Base-by-base conservation (phyloP, 495 filamentous ascomycete species). In the Thermothielavioides terrestris region DNA sequence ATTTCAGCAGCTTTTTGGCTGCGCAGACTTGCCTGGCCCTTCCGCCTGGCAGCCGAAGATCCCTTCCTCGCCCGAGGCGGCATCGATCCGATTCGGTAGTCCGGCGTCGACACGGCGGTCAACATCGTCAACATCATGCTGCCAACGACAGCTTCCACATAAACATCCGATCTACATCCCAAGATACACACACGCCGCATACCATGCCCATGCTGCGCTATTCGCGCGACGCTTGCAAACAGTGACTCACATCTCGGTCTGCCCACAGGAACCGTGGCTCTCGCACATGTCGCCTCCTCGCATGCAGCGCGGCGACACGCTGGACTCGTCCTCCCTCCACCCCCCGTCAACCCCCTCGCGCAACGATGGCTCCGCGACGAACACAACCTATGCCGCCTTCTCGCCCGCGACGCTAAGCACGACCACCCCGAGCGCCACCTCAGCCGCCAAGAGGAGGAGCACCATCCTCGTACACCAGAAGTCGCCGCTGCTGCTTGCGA, bases 381-480 rank as follows among this genome's bases (percentile, higher is more conserved):
- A n/a, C n/a, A n/a, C n/a, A 39, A 66, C 64, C 18, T 65, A 63
- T 46, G 62, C 67, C 36, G 42, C 59, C 50, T 99, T 99, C 72
- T 88, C 91, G 22, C 89, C 92, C 26, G 76, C 79, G 18, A 88
- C 86, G 38, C 76, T 86, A 42, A 81, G 82, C 76, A 81, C 61
- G 41, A 58, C 65, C 25, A 28, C 63, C 37, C 53, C 61, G 38
- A 64, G 59, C 44, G 77, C 78, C 12, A 79, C 84, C 21, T 72
- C 84, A 42, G 81, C 81, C 20, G 82, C 83, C 31, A 83, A 84
- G 58, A 80, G 88, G 49, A 81, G 89, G 40, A 91, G 87, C 32
- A 92, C 88, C 50, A 86, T 97, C 56, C 80, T 97, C 46, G 90
- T 99, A 1, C 89, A 97, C 66, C 89, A 92, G 63, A 99, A 97